Evolutionary conservation across 164 flowering plant species (phyloP), one percentile per base, ranked within the genome.

Genomic region (Berberis thunbergii): DNA sequence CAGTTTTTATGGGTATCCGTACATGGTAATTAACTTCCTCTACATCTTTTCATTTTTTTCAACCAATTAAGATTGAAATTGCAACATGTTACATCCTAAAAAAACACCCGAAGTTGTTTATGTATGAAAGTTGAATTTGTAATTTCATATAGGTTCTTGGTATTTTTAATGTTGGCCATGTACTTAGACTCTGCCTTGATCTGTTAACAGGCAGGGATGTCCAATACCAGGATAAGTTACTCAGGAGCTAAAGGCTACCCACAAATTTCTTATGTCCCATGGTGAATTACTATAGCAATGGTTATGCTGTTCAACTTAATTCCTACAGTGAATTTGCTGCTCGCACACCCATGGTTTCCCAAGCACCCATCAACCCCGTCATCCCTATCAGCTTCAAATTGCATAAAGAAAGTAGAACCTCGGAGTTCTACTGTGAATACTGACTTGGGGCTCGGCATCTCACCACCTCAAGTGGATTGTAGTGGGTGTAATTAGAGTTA

Each of bases 401-500:
- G 26, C 26, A 26, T 26, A 26, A 26, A 26, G 26, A 26, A 26
- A 26, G 26, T 26, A 26, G 26, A 26, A 26, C 26, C 26, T 26
- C 26, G 26, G 26, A 26, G n/a, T 54, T 64, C 10, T 41, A 57
- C 8, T 54, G 49, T 58, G 38, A 56, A 58, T 60, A 56, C 62
- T 45, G 67, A 72, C 52, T 57, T 73, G 56, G 66, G 69, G 41
- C 72, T 73, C 46, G 45, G 62, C 13, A 64, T 68, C 45, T 62
- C 63, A 41, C 69, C 59, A 6, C 69, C 75, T 41, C 63, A 61
- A 52, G 42, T 64, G 7, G 49, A 59, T 38, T 43, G 39, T n/a
- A 7, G 41, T 26, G 74, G 74, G 70, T 6, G 67, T 61, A 44
- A 67, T 72, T 54, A 49, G 55, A 3, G 75, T 72, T 6, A 64